Percentiles rank a stretch among this genome's conserved stretches.
Conservation (phyloP, 1,139 yeast species). For the Geotrichum fermentans region DNA sequence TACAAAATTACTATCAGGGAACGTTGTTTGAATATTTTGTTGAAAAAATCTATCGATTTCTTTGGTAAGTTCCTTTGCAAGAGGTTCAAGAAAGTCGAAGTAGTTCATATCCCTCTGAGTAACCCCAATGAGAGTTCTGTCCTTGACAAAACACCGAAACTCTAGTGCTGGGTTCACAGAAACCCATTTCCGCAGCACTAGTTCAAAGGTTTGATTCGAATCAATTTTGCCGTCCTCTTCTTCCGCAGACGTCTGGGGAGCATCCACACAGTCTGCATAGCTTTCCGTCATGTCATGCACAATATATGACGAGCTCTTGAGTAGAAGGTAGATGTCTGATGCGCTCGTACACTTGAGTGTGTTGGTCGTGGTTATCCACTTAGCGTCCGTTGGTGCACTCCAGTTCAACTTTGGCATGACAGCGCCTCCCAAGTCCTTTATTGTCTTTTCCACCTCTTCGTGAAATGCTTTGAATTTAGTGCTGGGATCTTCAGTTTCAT, state of each 20-base stretch:
- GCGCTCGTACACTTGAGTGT: constrained; percentile 64
- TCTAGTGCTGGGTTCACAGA: constrained; percentile 83
- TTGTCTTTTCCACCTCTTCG: constrained; percentile 43
- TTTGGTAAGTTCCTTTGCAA: constrained; percentile 46
- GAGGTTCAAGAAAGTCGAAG: constrained; percentile 58
- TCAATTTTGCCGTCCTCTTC: constrained; percentile 27
- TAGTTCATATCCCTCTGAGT: constrained; percentile 83
- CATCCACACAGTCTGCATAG: constrained; percentile 43
- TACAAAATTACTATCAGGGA: constrained; percentile 56
- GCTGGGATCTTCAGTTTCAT: constrained; percentile 38
- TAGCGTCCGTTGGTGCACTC: constrained; percentile 94
- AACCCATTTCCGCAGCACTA: constrained; percentile 78
- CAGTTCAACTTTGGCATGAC: constrained; percentile 90
- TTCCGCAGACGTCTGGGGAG: constrained; percentile 18
- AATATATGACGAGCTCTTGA: constrained; percentile 84
- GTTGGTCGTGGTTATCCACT: constrained; percentile 82
- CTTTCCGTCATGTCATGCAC: constrained; percentile 78
- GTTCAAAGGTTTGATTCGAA: constrained; percentile 44
- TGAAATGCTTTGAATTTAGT: constrained; percentile 57
- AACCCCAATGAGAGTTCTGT: constrained; percentile 59
- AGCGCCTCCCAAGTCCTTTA: constrained; percentile 46
- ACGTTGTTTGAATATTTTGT: constrained; percentile 45
- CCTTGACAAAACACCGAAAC: constrained; percentile 74
- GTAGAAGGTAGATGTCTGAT: constrained; percentile 68
- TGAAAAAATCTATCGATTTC: constrained; percentile 55